Evolutionary conservation across 768 basidiomycete species (phyloP), one percentile per base, ranked within the genome.

Genomic region (Terana coerulea): DNA sequence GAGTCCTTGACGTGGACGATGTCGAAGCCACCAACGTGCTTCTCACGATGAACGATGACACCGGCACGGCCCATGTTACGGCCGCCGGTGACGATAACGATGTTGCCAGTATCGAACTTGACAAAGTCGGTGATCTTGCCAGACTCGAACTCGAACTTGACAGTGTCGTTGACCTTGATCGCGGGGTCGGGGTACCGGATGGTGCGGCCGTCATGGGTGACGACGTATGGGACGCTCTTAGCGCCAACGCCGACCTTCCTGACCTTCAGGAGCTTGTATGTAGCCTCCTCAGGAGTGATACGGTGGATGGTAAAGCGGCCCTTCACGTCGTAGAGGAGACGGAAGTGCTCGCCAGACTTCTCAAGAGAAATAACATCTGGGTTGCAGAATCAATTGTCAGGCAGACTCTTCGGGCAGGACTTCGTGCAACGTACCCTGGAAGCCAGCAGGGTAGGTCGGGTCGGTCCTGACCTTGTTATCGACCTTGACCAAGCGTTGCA

Each of bases 251-350:
- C 92, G 35, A 95, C 88, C 62, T 84, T 87, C 70, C 84, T 83
- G 64, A 99, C 97, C 69, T 94, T 93, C 68, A 91, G 80, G 66
- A 99, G 91, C 75, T 98, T 98, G 84, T 93, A 98, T 63, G 79
- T 76, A 43, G 95, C 93, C 73, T 99, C 97, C 75, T 98, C 97
- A 35, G 88, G 81, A 49, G 94, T 94, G 81, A 99, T 98, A 64
- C 97, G 92, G 80, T 99, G 97, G 70, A 98, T 95, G 61, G 94
- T 90, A 80, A 99, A 99, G 61, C 97, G 97, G 61, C 97, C 97
- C 79, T 99, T 99, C 74, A 98, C 86, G 69, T 98, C 97, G 80
- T 98, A 98, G 36, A 99, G 80, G 54, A 98, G 83, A 72, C 97
- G 95, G 88, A 98, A 99, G 79, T 98, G 88, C 74, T 99, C 97